A percentile compares a stretch with the other conserved stretches of the same genome.
phyloP scores from a whole-genome alignment of 2,329 filamentous ascomycete genomes.

The Alternaria angustiovoidea region DNA sequence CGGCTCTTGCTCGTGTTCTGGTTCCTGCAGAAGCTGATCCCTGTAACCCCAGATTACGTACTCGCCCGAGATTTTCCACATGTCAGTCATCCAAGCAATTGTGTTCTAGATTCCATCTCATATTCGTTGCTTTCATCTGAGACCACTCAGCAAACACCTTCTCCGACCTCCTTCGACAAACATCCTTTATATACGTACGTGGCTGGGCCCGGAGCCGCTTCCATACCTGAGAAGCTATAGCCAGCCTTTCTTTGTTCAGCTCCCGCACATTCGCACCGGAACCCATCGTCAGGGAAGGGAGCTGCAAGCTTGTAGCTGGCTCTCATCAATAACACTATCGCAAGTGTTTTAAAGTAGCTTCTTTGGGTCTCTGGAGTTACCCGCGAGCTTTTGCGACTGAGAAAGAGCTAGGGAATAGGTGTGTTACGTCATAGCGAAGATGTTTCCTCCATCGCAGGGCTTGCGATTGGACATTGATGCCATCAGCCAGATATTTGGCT shows the following conservation, averaged over 20 bases:
- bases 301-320: background rate
- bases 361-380: background rate
- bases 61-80: conserved; percentile 24
- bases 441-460: conserved; percentile 63
- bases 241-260: conserved; percentile 6
- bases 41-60: conserved; percentile 32
- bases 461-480: conserved; percentile 84
- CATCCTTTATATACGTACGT: background rate
- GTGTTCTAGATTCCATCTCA: conserved; percentile 16
- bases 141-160: background rate
- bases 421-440: conserved; percentile 48
- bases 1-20: conserved; percentile 10
- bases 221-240: conserved; percentile 1
- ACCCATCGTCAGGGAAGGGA: background rate
- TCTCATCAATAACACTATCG: background rate
- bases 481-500: conserved; percentile 91
- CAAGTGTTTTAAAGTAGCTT: background rate
- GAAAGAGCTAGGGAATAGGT: conserved; percentile 12
- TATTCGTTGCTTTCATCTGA: conserved; percentile 7
- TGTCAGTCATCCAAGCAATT: conserved; percentile 24
- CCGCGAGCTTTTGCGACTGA: background rate
- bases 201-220: background rate
- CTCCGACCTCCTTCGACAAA: background rate
- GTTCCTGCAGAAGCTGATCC: conserved; percentile 28
- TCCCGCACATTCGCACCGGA: background rate